phyloP scores from a whole-genome alignment of 768 basidiomycete genomes.

The Neoboletus magnificus region DNA sequence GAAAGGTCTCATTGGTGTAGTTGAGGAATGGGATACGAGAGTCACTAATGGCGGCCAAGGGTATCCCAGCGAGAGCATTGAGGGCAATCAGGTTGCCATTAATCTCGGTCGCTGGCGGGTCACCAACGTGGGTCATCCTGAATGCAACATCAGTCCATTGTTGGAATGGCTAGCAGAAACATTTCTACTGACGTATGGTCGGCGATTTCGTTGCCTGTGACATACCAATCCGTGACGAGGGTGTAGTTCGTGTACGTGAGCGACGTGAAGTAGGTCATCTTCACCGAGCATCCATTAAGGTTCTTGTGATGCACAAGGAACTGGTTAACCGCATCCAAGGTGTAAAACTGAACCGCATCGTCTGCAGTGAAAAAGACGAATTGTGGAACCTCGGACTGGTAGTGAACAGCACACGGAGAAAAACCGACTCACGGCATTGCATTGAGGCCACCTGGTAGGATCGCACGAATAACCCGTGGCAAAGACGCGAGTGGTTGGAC shows the following conservation, averaged over 20 bases:
- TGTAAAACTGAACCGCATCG: background rate
- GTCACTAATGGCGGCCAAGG: background rate
- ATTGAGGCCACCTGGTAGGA: background rate
- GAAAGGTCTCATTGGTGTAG: too few relatives aligned
- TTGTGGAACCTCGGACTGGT: background rate
- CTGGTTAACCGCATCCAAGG: conserved; percentile 1
- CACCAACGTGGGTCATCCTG: conserved; percentile 2
- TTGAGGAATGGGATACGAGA: conserved; percentile 3
- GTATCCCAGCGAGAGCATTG: background rate
- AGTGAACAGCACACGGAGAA: background rate
- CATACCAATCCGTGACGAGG: conserved; percentile 6
- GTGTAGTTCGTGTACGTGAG: conserved; percentile 5
- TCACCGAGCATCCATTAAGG: background rate
- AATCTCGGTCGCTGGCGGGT: background rate
- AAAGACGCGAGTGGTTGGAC: background rate
- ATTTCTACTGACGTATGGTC: conserved; percentile 1
- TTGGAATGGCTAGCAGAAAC: background rate
- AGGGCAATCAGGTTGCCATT: background rate
- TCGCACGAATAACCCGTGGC: background rate
- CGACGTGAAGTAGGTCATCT: conserved; percentile 5
- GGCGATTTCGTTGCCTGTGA: conserved; percentile 5
- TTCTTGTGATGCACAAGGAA: conserved; percentile 1
- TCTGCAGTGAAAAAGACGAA: conserved; percentile 1
- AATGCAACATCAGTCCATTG: background rate
- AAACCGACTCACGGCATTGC: background rate